Base-by-base conservation (phyloP, 345 rosid genomes). In the Abelmoschus esculentus region DNA sequence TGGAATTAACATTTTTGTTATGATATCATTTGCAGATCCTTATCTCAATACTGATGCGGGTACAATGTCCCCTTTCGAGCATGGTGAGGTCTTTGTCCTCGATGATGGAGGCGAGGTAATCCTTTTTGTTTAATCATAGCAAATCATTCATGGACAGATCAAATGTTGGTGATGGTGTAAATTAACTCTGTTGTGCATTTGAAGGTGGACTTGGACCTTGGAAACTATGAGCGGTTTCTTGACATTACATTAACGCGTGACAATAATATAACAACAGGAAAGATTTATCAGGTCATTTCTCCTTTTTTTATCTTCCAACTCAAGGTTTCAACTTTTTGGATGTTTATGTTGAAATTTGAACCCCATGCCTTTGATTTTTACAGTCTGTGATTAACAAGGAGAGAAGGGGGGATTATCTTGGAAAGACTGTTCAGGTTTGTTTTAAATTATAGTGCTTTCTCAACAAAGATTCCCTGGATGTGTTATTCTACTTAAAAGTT, bases 351-450 rank as follows among this genome's bases (percentile, higher is more conserved):
- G 49, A 76, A 9, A 22, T 22, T 22, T 22, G 26, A 22, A 22
- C 28, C 17, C 50, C 32, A 9, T 62, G 73, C 29, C 31, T 32
- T 14, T 76, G 71, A 6, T 57, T 50, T 73, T 66, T 55, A 70
- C 87, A 93, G 99, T 75, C 83, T 13, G 99, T 93, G 19, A 85
- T 93, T 65, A 81, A 89, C 72, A 93, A 83, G 72, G 99, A 93
- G 79, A 91, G 99, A 79, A 89, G 60, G 62, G 99, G 99, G 42
- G 96, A 90, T 79, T 95, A 91, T 81, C 91, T 95, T n/a, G 99
- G 99, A 80, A 90, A 83, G 77, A 95, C 97, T 72, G 97, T 95
- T 54, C 99, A 95, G 99, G 98, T 92, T 55, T 13, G 31, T 49
- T 34, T 72, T 1, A 38, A 19, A 0, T 26, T 61, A n/a, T 60